Conservation (phyloP, 257 asterid genomes). For the Solanum pinnatisectum region DNA sequence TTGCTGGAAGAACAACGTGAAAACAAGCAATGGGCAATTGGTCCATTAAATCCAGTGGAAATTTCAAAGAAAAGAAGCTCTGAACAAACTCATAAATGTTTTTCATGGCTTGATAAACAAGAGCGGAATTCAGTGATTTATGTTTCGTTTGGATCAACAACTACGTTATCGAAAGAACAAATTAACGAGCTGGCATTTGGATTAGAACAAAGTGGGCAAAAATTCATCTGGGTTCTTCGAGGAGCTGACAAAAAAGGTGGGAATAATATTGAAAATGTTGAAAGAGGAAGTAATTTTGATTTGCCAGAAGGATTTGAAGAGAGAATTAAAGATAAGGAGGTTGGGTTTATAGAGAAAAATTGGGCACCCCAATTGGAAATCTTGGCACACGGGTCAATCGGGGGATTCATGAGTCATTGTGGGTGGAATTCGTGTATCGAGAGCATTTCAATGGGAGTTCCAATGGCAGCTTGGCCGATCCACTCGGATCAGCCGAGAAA, state of each 20-base stretch:
- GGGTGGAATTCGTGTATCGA: background rate
- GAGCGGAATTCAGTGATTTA: background rate
- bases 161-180: background rate
- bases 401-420: background rate
- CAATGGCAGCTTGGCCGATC: background rate
- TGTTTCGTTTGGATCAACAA: background rate
- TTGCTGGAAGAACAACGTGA: background rate
- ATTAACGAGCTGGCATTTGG: background rate
- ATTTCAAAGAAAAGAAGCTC: background rate
- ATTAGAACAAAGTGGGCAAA: background rate
- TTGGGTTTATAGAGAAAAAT: background rate
- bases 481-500: background rate
- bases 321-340: background rate
- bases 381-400: background rate
- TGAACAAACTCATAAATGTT: background rate
- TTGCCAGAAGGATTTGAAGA: background rate
- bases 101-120: background rate
- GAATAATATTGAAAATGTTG: background rate
- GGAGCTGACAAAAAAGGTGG: background rate
- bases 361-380: background rate
- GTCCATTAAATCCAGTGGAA: background rate
- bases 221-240: background rate
- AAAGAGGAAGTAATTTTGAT: background rate
- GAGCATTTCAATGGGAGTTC: constrained; percentile 1
- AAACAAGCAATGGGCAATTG: background rate